Percentiles rank a stretch among this genome's conserved stretches.
Evolutionary conservation across 176 grass and related monocot species (phyloP).

Genomic region (Aegilops umbellulata): DNA sequence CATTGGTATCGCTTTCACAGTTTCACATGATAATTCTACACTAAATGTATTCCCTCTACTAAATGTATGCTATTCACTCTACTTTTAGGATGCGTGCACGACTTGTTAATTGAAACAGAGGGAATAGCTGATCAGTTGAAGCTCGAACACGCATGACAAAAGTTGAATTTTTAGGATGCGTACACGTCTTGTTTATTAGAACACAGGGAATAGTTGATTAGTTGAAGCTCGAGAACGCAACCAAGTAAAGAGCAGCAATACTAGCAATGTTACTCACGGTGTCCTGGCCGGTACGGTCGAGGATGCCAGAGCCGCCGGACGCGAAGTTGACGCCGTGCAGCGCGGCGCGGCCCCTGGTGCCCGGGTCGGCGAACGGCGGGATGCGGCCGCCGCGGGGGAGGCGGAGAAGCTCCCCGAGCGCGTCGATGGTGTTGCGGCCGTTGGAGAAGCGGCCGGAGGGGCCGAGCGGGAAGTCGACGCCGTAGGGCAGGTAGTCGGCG

Average conservation of each 20-base stretch:
- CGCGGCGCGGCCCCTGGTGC: constrained; percentile 31
- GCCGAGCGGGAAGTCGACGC: constrained; percentile 71
- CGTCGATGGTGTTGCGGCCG: constrained; percentile 65
- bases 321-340: constrained; percentile 64
- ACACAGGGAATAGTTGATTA: no score
- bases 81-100: no score
- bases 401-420: constrained; percentile 54
- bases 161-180: no score
- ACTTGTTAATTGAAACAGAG: no score
- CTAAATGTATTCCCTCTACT: no score
- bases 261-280: constrained; percentile 3
- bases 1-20: no score
- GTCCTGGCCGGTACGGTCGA: constrained; percentile 47
- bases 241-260: background rate
- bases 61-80: no score
- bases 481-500: constrained; percentile 70
- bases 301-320: constrained; percentile 74
- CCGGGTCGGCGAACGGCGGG: constrained; percentile 55
- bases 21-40: no score
- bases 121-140: no score
- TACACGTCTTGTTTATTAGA: no score
- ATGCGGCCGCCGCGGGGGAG: constrained; percentile 36
- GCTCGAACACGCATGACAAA: no score
- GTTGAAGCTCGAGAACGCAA: background rate
- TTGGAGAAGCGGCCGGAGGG: constrained; percentile 71